Percentiles rank a stretch among this genome's conserved stretches.
Evolutionary conservation across 352 stramenopile genomes (phyloP).

Genomic region (Elongisporangium anandrum): DNA sequence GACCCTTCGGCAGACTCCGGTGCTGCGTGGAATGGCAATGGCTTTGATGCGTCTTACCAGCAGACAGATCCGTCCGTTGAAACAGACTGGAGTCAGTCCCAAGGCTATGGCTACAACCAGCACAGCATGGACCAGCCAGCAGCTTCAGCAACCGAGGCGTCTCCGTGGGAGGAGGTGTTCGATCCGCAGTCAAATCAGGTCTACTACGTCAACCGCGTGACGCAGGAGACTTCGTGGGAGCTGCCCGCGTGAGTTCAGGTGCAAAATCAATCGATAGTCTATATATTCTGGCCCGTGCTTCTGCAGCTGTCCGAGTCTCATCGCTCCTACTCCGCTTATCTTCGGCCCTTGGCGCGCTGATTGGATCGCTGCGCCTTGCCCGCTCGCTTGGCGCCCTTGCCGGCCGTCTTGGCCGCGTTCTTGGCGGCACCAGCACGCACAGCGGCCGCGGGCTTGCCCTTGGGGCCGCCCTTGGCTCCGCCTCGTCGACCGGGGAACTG

Average conservation of each 20-base stretch:
- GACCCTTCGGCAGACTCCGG: no score
- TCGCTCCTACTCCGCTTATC: conserved; percentile 17
- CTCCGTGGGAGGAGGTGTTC: conserved; percentile 61
- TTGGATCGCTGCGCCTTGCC: conserved; percentile 52
- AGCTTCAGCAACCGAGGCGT: neutral
- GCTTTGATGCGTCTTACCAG: no score
- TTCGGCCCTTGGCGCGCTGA: conserved; percentile 43
- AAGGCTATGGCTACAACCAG: conserved; percentile 1
- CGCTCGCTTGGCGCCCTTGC: conserved; percentile 48
- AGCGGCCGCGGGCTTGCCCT: conserved; percentile 35
- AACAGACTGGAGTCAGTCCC: no score
- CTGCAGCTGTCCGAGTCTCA: no score
- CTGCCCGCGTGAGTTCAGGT: conserved; percentile 5
- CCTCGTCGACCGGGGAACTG: conserved; percentile 47
- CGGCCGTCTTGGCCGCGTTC: conserved; percentile 16
- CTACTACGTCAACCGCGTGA: conserved; percentile 70
- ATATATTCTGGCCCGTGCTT: neutral
- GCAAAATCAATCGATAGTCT: no score
- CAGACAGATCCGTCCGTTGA: no score
- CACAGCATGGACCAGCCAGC: neutral
- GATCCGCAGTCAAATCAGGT: conserved; percentile 38
- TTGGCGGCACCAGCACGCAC: conserved; percentile 9
- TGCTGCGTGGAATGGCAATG: no score
- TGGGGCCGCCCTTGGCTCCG: conserved; percentile 21
- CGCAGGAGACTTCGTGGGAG: conserved; percentile 55